Evolutionary conservation across 1,284 basidiomycete genomes (phyloP).

Genomic region (Gymnopus androsaceus): DNA sequence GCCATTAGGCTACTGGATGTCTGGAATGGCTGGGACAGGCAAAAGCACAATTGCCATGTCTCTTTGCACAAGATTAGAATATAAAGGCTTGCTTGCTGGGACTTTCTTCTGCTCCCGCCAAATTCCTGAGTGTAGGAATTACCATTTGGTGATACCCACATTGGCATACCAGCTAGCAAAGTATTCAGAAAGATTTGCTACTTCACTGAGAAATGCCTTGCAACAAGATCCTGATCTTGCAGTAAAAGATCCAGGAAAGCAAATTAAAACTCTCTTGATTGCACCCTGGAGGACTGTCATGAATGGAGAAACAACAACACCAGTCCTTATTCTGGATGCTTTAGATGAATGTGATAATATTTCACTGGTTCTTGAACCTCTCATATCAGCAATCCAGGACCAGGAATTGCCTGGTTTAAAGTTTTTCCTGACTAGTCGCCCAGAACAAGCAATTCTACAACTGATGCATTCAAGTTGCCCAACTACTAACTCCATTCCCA

Average conservation of each 20-base stretch:
- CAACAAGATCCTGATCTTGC: not conserved
- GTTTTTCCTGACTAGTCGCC: conserved; percentile 5
- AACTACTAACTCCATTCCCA: not conserved
- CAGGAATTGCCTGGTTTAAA: not conserved
- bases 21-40: no score
- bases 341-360: conserved; percentile 9
- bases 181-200: not conserved
- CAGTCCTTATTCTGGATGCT: conserved; percentile 9
- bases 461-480: not conserved
- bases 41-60: no score
- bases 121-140: no score
- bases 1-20: no score
- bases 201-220: not conserved
- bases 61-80: no score
- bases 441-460: not conserved
- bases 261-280: not conserved
- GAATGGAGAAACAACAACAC: not conserved
- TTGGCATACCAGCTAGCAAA: no score
- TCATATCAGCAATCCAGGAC: not conserved
- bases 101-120: no score
- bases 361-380: not conserved
- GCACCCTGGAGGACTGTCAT: not conserved
- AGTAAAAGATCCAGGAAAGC: not conserved
- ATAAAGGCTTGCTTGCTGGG: no score
- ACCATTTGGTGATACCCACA: no score